Percentiles rank a stretch among this genome's conserved stretches.
These are phyloP conservation scores for Verticillium alfalfae DNA, from an alignment of 2,329 filamentous ascomycete genomes.

Conservation along the genomic window DNA sequence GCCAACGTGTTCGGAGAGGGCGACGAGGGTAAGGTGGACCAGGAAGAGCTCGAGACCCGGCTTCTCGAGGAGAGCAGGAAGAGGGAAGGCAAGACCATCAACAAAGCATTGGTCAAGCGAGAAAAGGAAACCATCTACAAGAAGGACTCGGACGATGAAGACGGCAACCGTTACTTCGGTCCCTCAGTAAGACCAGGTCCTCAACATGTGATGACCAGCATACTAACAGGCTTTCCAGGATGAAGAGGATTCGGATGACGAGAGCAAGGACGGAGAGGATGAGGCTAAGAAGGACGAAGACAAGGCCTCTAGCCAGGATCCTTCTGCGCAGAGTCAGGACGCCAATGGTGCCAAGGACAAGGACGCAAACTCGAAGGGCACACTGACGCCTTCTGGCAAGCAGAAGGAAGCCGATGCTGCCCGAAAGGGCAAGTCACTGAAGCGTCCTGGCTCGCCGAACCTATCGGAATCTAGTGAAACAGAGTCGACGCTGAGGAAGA, in stretches of 20 bases:
- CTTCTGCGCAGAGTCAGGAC: conserved; percentile 53
- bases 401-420: conserved; percentile 36
- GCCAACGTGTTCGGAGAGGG: conserved; percentile 76
- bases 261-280: conserved; percentile 31
- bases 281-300: conserved; percentile 55
- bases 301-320: conserved; percentile 4
- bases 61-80: conserved; percentile 65
- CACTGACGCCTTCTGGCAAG: conserved; percentile 48
- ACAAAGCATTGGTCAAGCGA: conserved; percentile 76
- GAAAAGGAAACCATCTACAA: conserved; percentile 87
- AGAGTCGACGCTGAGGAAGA: conserved; percentile 78
- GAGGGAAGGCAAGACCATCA: conserved; percentile 68
- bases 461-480: conserved; percentile 88
- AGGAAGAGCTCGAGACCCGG: conserved; percentile 64
- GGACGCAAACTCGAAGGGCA: conserved; percentile 58
- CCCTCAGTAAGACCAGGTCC: neutral
- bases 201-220: neutral
- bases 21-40: conserved; percentile 67
- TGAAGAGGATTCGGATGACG: conserved; percentile 38
- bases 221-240: conserved; percentile 29
- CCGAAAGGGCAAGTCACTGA: conserved; percentile 61
- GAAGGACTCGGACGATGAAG: conserved; percentile 52
- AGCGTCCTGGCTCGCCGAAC: conserved; percentile 81
- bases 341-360: conserved; percentile 49
- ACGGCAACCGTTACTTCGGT: conserved; percentile 14